Conservation (phyloP, 2,329 filamentous ascomycete species). For the Fusarium beomiforme region DNA sequence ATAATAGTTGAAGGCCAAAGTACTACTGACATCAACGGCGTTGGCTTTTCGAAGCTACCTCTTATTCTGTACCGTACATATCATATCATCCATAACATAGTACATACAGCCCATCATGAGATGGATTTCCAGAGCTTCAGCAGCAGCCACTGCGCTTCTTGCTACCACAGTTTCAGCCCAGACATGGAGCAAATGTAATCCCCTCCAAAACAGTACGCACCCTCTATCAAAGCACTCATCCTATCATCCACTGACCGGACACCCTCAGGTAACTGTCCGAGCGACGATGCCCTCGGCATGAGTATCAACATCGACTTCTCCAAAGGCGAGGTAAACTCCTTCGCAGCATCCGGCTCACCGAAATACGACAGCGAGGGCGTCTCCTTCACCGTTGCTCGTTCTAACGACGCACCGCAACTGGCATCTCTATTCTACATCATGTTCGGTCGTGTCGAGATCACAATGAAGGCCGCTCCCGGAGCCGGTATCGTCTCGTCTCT, state of each 20-base stretch:
- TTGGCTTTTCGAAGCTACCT: neutral
- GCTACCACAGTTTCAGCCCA: conserved; percentile 47
- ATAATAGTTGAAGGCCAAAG: neutral
- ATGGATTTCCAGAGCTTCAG: conserved; percentile 24
- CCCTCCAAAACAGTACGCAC: conserved; percentile 48
- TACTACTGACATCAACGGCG: neutral
- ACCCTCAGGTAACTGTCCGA: conserved; percentile 68
- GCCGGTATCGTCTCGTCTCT: conserved; percentile 93
- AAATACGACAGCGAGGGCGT: conserved; percentile 82
- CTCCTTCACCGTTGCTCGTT: conserved; percentile 79
- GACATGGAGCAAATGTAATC: conserved; percentile 55
- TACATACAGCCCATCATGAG: conserved; percentile 36
- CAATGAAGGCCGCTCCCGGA: conserved; percentile 86
- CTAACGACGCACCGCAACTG: conserved; percentile 87
- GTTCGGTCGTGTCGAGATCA: conserved; percentile 92
- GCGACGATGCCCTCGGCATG: conserved; percentile 83
- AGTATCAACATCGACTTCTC: conserved; percentile 88
- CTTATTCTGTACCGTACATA: conserved; percentile 8
- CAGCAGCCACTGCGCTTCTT: conserved; percentile 41
- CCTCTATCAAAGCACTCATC: neutral
- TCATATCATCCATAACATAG: conserved; percentile 3
- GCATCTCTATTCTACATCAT: conserved; percentile 97
- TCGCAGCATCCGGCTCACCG: conserved; percentile 74
- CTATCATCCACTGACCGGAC: conserved; percentile 1
- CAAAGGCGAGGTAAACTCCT: conserved; percentile 79